Conservation (phyloP, 306 rosid genomes). For the Vigna radiata region DNA sequence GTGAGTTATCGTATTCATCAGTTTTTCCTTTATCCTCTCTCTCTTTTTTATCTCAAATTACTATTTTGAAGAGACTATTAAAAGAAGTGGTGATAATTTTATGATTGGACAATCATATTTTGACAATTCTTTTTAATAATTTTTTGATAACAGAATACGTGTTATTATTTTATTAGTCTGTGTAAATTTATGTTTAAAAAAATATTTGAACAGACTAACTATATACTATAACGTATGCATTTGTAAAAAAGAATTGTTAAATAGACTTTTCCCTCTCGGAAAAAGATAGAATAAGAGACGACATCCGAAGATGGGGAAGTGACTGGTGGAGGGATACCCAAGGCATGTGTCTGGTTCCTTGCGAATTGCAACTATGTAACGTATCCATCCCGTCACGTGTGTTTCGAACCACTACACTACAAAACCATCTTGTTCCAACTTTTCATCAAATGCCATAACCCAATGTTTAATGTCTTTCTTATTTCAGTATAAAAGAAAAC, state of each 20-base stretch:
- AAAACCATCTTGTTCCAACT: constrained; percentile 25
- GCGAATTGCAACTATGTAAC: constrained; percentile 30
- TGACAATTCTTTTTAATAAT: too few species aligned
- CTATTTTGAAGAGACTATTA: background rate
- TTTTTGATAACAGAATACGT: too few species aligned
- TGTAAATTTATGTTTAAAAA: too few species aligned
- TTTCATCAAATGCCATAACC: constrained; percentile 28
- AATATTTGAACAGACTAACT: too few species aligned
- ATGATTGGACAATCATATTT: too few species aligned
- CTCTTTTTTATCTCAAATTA: background rate
- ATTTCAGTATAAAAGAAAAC: background rate
- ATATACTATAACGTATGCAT: too few species aligned
- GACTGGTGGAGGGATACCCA: constrained; percentile 50
- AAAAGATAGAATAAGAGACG: constrained; percentile 48
- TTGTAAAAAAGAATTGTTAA: too few species aligned
- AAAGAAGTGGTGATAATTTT: background rate
- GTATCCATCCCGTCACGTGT: constrained; percentile 21
- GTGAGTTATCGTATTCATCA: background rate
- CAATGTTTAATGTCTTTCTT: constrained; percentile 25
- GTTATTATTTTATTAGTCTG: too few species aligned
- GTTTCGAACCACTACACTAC: constrained; percentile 25
- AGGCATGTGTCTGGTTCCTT: constrained; percentile 32
- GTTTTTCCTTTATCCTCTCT: background rate
- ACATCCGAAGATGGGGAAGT: constrained; percentile 31
- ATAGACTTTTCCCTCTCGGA: too few species aligned